Conservation (phyloP, 1,284 basidiomycete species). For the Fomitopsis pinicola region DNA sequence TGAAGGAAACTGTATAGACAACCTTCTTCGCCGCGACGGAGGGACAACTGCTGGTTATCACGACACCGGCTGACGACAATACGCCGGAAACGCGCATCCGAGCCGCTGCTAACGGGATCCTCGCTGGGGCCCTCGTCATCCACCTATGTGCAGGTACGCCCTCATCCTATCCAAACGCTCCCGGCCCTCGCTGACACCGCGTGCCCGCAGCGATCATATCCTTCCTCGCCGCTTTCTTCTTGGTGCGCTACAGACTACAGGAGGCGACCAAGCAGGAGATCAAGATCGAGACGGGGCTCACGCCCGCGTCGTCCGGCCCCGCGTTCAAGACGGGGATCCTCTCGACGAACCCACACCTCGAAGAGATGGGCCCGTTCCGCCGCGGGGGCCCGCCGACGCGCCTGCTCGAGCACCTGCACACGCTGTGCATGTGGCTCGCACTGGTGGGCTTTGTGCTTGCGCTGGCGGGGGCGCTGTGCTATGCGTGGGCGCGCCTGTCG, state of each 20-base stretch:
- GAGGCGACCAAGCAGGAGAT: conserved; percentile 42
- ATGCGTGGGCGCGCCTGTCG: conserved; percentile 46
- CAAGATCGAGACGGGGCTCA: conserved; percentile 12
- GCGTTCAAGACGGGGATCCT: conserved; percentile 7
- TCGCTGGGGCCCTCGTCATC: conserved; percentile 48
- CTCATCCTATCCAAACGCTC: not conserved
- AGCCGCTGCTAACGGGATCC: conserved; percentile 41
- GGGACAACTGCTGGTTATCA: conserved; percentile 46
- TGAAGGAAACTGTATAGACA: conserved; percentile 32
- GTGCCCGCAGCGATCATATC: conserved; percentile 43
- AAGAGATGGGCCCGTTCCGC: conserved; percentile 36
- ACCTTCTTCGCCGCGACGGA: conserved; percentile 62
- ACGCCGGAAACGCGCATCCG: conserved; percentile 16
- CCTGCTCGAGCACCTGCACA: conserved; percentile 48
- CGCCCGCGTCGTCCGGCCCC: not conserved
- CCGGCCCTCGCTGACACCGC: not conserved
- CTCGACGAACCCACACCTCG: conserved; percentile 39
- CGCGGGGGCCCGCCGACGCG: conserved; percentile 33
- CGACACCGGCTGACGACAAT: conserved; percentile 24
- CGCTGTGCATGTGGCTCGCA: conserved; percentile 45
- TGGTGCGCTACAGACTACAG: conserved; percentile 50
- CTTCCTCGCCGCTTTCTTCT: conserved; percentile 53
- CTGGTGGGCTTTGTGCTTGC: conserved; percentile 46
- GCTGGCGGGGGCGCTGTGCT: conserved; percentile 46
- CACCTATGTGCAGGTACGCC: conserved; percentile 49